Conservation (phyloP, 140 eudicot species). For the Artemisia princeps region DNA sequence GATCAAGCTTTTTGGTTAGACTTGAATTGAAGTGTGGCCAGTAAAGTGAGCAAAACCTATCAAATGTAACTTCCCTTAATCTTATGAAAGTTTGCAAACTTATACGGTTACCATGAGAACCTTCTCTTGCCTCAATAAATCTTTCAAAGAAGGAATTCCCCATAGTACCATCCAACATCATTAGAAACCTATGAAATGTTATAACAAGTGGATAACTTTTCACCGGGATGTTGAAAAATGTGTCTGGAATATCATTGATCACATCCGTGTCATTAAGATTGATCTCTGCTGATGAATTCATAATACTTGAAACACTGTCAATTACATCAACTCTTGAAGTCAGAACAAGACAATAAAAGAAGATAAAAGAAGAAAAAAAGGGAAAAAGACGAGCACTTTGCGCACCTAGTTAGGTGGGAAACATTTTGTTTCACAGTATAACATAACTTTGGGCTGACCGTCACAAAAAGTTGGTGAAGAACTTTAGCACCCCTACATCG, state of each 20-base stretch:
- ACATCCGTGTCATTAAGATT: conserved; percentile 31
- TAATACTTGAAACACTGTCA: conserved; percentile 37
- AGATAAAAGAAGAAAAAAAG: no score
- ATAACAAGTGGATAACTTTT: no score
- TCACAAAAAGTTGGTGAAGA: conserved; percentile 59
- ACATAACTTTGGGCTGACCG: conserved; percentile 58
- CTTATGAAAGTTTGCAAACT: background rate
- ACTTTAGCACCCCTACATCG: background rate
- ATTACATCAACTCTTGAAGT: background rate
- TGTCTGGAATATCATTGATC: conserved; percentile 34
- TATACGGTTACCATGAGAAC: conserved; percentile 4
- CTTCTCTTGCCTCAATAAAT: conserved; percentile 26
- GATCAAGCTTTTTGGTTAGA: no score
- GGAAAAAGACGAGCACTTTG: no score
- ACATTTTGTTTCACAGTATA: no score
- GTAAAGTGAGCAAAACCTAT: no score
- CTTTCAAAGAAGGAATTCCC: conserved; percentile 38
- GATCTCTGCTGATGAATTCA: conserved; percentile 8
- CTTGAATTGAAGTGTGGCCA: no score
- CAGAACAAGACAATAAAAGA: background rate
- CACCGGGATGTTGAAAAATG: conserved; percentile 33
- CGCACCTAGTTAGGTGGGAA: no score
- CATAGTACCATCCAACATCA: no score
- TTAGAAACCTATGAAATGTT: no score
- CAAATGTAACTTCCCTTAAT: no score